Base-by-base conservation (phyloP, 2,329 filamentous ascomycete genomes). In the Nothomitra cinnamomea region DNA sequence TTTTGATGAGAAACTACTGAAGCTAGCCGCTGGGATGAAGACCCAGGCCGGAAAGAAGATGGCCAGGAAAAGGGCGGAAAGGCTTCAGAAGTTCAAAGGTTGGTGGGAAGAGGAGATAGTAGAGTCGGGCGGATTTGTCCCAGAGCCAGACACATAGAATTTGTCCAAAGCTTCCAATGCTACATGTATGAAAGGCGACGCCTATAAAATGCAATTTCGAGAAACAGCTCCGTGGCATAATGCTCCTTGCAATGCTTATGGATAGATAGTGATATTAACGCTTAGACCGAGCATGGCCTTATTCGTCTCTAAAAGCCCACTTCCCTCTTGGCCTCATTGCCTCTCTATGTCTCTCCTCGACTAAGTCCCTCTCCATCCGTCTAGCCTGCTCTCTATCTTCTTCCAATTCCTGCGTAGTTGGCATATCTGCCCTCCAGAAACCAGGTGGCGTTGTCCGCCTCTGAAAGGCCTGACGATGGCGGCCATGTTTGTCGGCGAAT, bases 361-460 rank as follows among this genome's bases (percentile, higher is more conserved):
- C 73, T 54, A 78, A 75, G 51, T 78, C 71, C 58, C 74, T 75
- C 62, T 85, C 82, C 56, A 78, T 69, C 60, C 73, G 73, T n/a
- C 72, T 73, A 0, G 83, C 84, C 62, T 81, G 79, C 56, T 75
- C 73, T 55, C 77, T 77, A 60, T 90, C 79, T 52, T 73, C 70
- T 59, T 78, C 71, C 25, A 82, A 68, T 66, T 95, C 86, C 64
- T 96, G 92, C 1, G 92, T 95, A 24, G 72, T 80, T 1, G 90
- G 89, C 64, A 98, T 94, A 60, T 94, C 90, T 1, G 83, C 77
- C 53, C 86, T 76, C 92, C 92, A 98, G 64, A 87, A 96, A 0
- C 88, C 89, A 1, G 87, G 87, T 12, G 92, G 89, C 8, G 84
- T 87, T 45, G 70, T 73, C 57, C 78, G 75, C 51, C 87, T 77